phyloP scores from a whole-genome alignment of 164 flowering plant species.

The Tetracentron sinense region DNA sequence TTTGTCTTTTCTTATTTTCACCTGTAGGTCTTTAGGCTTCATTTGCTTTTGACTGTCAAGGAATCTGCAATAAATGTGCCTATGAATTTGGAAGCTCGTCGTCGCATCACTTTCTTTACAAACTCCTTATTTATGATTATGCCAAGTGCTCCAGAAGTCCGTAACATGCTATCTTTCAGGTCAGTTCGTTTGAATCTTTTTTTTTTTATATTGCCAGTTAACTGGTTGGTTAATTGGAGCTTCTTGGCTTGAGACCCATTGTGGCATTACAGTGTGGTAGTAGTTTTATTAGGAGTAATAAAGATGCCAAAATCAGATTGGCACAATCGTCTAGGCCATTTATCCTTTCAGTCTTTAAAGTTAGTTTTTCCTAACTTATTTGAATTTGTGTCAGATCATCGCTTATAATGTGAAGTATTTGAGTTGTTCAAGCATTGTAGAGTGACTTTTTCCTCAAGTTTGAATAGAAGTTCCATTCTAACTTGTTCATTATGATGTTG shows the following conservation, averaged over 20 bases:
- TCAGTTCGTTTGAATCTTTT: constrained; percentile 24
- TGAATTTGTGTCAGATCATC: too few species aligned
- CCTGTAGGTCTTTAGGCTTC: constrained; percentile 71
- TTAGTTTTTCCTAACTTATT: too few species aligned
- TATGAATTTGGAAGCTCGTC: constrained; percentile 92
- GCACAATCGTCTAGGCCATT: too few species aligned
- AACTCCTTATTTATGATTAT: constrained; percentile 95
- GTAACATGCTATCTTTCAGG: constrained; percentile 96
- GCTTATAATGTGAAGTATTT: too few species aligned
- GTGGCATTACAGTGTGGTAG: too few species aligned
- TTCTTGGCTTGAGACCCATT: not conserved
- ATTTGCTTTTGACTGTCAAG: constrained; percentile 85
- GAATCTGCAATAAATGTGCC: constrained; percentile 98
- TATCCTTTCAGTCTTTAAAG: too few species aligned
- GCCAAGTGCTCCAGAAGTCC: constrained; percentile 94
- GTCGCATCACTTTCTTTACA: constrained; percentile 93
- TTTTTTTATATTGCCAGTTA: not conserved
- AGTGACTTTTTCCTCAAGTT: too few species aligned
- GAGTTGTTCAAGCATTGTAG: too few species aligned
- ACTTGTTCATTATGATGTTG: too few species aligned
- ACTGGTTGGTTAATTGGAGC: not conserved
- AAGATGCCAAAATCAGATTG: too few species aligned
- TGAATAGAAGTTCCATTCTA: too few species aligned
- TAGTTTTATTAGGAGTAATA: too few species aligned
- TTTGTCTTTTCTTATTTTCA: constrained; percentile 2